Base-by-base conservation (phyloP, 2,329 filamentous ascomycete species). In the Diplocarpon rosae region DNA sequence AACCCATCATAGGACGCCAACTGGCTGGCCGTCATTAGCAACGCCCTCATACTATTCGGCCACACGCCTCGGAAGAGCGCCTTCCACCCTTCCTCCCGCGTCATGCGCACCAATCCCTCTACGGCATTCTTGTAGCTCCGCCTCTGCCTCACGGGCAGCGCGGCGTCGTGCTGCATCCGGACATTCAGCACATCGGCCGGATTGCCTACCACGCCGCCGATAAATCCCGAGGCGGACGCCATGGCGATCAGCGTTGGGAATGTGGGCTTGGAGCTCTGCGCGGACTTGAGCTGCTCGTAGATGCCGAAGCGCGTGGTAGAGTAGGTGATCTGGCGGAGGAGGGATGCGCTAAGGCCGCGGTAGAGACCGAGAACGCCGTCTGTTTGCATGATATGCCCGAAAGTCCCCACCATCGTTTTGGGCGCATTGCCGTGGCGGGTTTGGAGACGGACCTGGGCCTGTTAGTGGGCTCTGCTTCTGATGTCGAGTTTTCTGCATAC, bases 111-210 rank as follows among this genome's bases (percentile, higher is more conserved):
- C 57, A 96, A 71, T 24, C 92, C 92, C 61, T 96, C 82, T 38
- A 95, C 64, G 2, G 89, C 92, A 63, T 96, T 76, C 52, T 79
- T 82, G 69, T 98, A 98, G 65, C 94, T 92, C 45, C 90, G 77
- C 38, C 86, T 79, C 59, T 93, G 70, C 5, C 73, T 73, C 1
- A 67, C 59, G 0, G 88, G 84, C 1, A 95, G 76, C 0, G 87
- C 79, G 2, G 85, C 81, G 59, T 82, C 92, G 66, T 94, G 86
- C 68, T 98, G 92, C 92, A 98, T 98, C 54, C 92, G 86, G 39
- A 98, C 92, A 66, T 98, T 98, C 59, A 95, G 73, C 29, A 98
- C 88, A 63, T 98, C 92, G 53, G 89, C 90, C 2, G 89, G 88
- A 67, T 96, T 98, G 53, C 92, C 92, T 5, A 83, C 85, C 37